phyloP scores from a whole-genome alignment of 2,329 filamentous ascomycete species.

The Myriosclerotinia duriaeana region DNA sequence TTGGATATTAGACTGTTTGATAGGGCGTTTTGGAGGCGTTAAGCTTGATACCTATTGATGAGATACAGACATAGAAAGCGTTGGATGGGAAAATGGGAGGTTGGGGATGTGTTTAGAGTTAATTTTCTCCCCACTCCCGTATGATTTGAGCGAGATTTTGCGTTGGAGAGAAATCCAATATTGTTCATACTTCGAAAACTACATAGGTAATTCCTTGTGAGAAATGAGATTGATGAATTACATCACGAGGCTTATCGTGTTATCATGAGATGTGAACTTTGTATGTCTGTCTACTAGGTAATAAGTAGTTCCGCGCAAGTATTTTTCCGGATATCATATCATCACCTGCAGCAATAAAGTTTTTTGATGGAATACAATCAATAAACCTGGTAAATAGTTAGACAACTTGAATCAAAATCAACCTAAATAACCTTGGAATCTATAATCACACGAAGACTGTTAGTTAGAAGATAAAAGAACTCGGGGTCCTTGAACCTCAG shows the following conservation, averaged over 20 bases:
- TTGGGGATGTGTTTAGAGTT: neutral
- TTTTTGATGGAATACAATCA: too few species aligned
- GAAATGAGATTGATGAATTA: neutral
- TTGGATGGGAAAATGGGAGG: neutral
- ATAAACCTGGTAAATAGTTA: too few species aligned
- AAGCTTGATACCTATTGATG: constrained; percentile 17
- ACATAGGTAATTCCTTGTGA: neutral
- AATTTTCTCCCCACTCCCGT: neutral
- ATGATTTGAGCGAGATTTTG: neutral
- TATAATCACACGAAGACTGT: too few species aligned
- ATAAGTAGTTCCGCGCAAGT: neutral
- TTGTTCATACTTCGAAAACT: neutral
- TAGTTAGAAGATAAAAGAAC: too few species aligned
- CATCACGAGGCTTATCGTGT: neutral
- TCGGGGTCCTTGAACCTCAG: too few species aligned
- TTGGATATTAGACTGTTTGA: neutral
- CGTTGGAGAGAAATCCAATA: neutral
- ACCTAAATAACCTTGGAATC: too few species aligned
- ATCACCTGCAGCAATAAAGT: too few species aligned
- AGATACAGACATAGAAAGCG: constrained; percentile 10
- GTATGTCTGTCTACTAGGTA: too few species aligned
- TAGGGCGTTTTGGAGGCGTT: constrained; percentile 3
- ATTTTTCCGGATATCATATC: neutral
- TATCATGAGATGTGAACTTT: neutral
- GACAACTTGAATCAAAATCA: too few species aligned